Conservation (phyloP, 176 grass and related monocot genomes). For the Coix lacrymajobi region DNA sequence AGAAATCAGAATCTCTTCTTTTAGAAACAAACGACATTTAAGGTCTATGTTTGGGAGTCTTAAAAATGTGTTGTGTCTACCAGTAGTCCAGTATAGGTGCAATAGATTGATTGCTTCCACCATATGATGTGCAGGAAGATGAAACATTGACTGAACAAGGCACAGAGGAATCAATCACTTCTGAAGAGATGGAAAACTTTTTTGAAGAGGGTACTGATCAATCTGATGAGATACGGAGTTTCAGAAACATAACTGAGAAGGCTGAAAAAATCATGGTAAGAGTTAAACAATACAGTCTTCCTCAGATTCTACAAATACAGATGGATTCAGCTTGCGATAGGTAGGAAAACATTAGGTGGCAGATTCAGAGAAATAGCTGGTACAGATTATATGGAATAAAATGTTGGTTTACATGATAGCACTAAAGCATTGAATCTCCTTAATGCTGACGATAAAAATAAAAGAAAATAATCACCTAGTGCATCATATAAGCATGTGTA, state of each 20-base stretch:
- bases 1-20: background rate
- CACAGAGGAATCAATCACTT: background rate
- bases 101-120: background rate
- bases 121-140: constrained; percentile 33
- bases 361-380: background rate
- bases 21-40: background rate
- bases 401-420: background rate
- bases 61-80: background rate
- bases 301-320: background rate
- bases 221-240: constrained; percentile 22
- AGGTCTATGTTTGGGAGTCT: background rate
- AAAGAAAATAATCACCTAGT: background rate
- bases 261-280: constrained; percentile 47
- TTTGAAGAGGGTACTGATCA: constrained; percentile 16
- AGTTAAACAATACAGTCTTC: background rate
- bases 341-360: background rate
- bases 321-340: constrained; percentile 6
- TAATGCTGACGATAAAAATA: background rate
- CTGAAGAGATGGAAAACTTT: background rate
- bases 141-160: constrained; percentile 20
- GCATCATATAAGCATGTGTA: background rate
- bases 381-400: constrained; percentile 6
- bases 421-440: background rate
- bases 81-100: background rate
- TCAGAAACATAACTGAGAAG: constrained; percentile 10